phyloP scores from a whole-genome alignment of 2,329 filamentous ascomycete genomes.

The Ceratocystis albifundus region DNA sequence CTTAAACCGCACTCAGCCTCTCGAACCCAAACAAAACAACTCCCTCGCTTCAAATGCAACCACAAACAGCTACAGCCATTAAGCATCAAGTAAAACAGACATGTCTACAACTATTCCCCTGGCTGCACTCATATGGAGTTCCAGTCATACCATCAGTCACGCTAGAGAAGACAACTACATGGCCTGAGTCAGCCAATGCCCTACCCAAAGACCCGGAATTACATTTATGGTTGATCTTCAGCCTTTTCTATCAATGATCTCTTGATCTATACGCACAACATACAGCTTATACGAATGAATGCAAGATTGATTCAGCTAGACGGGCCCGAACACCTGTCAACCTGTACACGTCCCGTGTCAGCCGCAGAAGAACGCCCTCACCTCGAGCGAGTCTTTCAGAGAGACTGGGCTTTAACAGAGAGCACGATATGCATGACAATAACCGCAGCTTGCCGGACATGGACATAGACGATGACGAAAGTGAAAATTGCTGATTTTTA shows the following conservation, averaged over 20 bases:
- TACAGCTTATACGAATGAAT: neutral
- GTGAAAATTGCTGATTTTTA: neutral
- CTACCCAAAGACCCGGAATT: conserved; percentile 24
- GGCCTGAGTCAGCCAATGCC: neutral
- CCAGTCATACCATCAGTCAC: neutral
- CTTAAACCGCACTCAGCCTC: too few species aligned
- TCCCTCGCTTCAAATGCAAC: too few species aligned
- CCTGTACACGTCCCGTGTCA: neutral
- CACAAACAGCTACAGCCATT: too few species aligned
- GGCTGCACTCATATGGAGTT: neutral
- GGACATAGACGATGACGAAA: neutral
- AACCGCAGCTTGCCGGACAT: neutral
- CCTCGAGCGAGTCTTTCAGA: neutral
- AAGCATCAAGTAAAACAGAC: neutral
- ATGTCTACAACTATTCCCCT: neutral
- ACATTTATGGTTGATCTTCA: conserved; percentile 26
- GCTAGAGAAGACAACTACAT: neutral
- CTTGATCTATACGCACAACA: neutral
- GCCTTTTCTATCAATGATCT: neutral
- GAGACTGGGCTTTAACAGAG: neutral
- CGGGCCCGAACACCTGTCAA: neutral
- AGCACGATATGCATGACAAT: neutral
- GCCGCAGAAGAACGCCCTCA: neutral
- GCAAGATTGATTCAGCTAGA: neutral
- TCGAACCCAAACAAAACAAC: too few species aligned